phyloP scores from a whole-genome alignment of 306 rosid genomes.

The Ammopiptanthus mongolicus region DNA sequence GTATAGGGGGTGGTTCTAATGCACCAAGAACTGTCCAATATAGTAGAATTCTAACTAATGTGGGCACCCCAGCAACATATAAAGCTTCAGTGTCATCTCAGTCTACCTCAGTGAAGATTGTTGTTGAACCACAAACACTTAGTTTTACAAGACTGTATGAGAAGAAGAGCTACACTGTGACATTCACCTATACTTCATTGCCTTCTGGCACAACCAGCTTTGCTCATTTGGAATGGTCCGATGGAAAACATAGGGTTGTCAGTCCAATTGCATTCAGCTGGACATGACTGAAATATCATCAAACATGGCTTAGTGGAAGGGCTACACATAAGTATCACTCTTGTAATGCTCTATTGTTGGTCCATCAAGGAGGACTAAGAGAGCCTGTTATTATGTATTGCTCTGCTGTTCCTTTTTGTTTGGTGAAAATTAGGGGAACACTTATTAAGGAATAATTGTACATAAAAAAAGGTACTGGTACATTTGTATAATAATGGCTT shows the following conservation, averaged over 20 bases:
- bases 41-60: slow-evolving; percentile 67
- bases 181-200: slow-evolving; percentile 45
- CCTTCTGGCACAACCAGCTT: slow-evolving; percentile 73
- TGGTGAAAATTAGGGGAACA: neutral
- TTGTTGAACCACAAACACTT: slow-evolving; percentile 56
- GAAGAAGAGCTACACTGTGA: slow-evolving; percentile 70
- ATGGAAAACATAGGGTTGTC: slow-evolving; percentile 64
- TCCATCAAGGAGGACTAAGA: neutral
- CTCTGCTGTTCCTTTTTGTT: neutral
- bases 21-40: slow-evolving; percentile 42
- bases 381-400: slow-evolving; percentile 5
- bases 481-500: neutral
- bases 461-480: neutral
- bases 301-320: neutral
- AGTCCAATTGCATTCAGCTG: slow-evolving; percentile 84
- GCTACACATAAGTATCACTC: neutral
- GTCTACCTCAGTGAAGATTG: slow-evolving; percentile 51
- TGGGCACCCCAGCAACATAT: slow-evolving; percentile 62
- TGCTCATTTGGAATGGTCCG: slow-evolving; percentile 71
- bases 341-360: neutral
- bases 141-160: slow-evolving; percentile 42
- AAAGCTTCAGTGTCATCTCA: slow-evolving; percentile 42
- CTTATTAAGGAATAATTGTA: slow-evolving; percentile 24
- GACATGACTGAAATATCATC: slow-evolving; percentile 33
- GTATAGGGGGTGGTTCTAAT: slow-evolving; percentile 43